These are phyloP conservation scores for Chenopodium suecicum DNA, from an alignment of 148 eudicot species.

Conservation along the genomic window DNA sequence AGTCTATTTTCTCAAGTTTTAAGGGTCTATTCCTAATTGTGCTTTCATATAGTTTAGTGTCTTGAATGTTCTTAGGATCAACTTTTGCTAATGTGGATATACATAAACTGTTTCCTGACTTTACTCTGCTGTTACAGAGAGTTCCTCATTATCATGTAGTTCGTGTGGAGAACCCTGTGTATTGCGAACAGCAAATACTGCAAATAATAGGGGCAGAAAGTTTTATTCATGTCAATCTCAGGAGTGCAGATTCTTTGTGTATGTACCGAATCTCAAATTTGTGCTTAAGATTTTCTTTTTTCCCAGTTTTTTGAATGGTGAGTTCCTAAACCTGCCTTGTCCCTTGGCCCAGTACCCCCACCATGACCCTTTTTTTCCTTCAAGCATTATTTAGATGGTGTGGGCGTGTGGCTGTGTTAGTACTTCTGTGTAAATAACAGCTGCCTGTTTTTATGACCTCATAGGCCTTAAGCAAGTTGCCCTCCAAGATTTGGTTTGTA, in stretches of 20 bases:
- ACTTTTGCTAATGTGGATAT: slow-evolving; percentile 4
- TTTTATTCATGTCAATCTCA: slow-evolving; percentile 76
- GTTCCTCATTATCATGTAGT: slow-evolving; percentile 54
- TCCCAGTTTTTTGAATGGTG: background rate
- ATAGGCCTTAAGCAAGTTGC: background rate
- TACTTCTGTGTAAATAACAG: background rate
- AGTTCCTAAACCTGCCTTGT: background rate
- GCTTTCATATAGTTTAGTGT: background rate
- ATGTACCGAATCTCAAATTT: slow-evolving; percentile 36
- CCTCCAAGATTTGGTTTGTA: background rate
- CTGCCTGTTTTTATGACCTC: background rate
- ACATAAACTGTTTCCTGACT: slow-evolving; percentile 8
- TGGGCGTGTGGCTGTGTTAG: too few species aligned
- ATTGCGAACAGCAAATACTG: slow-evolving; percentile 82
- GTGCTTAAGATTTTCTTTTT: background rate
- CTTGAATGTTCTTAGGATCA: background rate
- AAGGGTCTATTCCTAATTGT: background rate
- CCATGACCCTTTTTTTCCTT: background rate
- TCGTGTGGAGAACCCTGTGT: slow-evolving; percentile 69
- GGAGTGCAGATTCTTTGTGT: slow-evolving; percentile 88
- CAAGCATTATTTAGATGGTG: background rate
- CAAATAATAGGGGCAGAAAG: slow-evolving; percentile 78
- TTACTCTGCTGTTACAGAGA: slow-evolving; percentile 45
- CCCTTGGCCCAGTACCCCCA: too few species aligned
- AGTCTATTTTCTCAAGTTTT: too few species aligned